These are phyloP conservation scores for Hypoxylon sp. DNA, from an alignment of 2,329 filamentous ascomycete genomes.

Conservation along the genomic window DNA sequence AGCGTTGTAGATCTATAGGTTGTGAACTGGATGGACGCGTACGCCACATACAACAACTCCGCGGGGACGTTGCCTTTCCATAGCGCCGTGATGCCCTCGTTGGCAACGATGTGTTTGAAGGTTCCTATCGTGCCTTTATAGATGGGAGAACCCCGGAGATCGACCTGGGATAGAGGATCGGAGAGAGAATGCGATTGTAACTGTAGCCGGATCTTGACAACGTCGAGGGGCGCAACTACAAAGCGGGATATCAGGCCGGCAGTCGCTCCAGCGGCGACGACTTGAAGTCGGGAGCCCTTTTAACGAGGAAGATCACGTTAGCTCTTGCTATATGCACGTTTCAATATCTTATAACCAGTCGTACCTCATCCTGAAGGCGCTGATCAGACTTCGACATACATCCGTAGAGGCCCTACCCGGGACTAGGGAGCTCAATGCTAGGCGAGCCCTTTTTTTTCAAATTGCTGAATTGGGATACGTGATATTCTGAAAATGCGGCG, in stretches of 20 bases:
- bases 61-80: slow-evolving; percentile 99
- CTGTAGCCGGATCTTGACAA: slow-evolving; percentile 97
- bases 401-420: slow-evolving; percentile 54
- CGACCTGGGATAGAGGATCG: slow-evolving; percentile 74
- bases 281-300: slow-evolving; percentile 70
- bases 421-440: slow-evolving; percentile 27
- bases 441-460: slow-evolving; percentile 3
- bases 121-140: slow-evolving; percentile 86
- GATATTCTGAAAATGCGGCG: slow-evolving; percentile 13
- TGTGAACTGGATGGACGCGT: slow-evolving; percentile 90
- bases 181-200: slow-evolving; percentile 89
- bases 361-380: slow-evolving; percentile 73
- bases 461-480: slow-evolving; percentile 1
- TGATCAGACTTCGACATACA: slow-evolving; percentile 61
- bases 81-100: slow-evolving; percentile 87
- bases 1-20: slow-evolving; percentile 84
- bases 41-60: slow-evolving; percentile 93
- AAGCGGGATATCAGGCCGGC: slow-evolving; percentile 94
- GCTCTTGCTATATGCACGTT: slow-evolving; percentile 7
- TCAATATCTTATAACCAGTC: slow-evolving; percentile 26
- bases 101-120: slow-evolving; percentile 79
- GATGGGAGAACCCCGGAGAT: slow-evolving; percentile 63
- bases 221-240: slow-evolving; percentile 93
- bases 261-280: slow-evolving; percentile 69
- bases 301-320: slow-evolving; percentile 3